Conservation (phyloP, 129 eudicot genomes). For the Calendula officinalis region DNA sequence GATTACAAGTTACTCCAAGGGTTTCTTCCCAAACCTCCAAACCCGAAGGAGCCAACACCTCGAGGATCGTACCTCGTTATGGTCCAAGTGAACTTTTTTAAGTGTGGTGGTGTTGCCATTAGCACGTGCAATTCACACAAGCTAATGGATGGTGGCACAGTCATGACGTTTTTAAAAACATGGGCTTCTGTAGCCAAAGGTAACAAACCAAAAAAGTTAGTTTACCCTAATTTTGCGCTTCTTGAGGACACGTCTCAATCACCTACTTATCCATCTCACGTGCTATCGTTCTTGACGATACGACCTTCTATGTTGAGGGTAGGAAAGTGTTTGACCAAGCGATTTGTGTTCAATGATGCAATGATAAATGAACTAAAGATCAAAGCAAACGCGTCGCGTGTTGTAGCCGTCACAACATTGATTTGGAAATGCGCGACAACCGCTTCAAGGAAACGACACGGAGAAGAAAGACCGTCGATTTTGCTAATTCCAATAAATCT, state of each 20-base stretch:
- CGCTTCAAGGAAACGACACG: background rate
- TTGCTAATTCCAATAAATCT: background rate
- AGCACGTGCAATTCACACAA: slow-evolving; percentile 24
- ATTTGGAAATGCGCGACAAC: slow-evolving; percentile 17
- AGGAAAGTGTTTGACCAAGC: slow-evolving; percentile 1
- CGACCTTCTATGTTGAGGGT: background rate
- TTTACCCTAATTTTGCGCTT: background rate
- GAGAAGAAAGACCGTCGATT: background rate
- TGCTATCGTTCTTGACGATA: background rate
- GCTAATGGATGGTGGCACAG: slow-evolving; percentile 19
- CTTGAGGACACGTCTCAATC: background rate
- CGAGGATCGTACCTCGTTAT: slow-evolving; percentile 1
- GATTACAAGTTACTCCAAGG: slow-evolving; percentile 21
- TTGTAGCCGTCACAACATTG: slow-evolving; percentile 4
- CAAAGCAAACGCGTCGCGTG: background rate
- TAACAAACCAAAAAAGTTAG: background rate
- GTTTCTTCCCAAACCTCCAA: slow-evolving; percentile 15
- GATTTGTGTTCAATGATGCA: background rate
- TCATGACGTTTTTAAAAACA: slow-evolving; percentile 22
- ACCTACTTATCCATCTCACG: background rate
- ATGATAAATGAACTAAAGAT: background rate
- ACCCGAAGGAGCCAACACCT: background rate
- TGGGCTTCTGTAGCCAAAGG: slow-evolving; percentile 30
- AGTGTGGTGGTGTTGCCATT: slow-evolving; percentile 38
- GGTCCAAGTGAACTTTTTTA: slow-evolving; percentile 33